A percentile compares a stretch with the other conserved stretches of the same genome.
phyloP scores from a whole-genome alignment of 2,329 filamentous ascomycete genomes.

The Laburnicola sp. region DNA sequence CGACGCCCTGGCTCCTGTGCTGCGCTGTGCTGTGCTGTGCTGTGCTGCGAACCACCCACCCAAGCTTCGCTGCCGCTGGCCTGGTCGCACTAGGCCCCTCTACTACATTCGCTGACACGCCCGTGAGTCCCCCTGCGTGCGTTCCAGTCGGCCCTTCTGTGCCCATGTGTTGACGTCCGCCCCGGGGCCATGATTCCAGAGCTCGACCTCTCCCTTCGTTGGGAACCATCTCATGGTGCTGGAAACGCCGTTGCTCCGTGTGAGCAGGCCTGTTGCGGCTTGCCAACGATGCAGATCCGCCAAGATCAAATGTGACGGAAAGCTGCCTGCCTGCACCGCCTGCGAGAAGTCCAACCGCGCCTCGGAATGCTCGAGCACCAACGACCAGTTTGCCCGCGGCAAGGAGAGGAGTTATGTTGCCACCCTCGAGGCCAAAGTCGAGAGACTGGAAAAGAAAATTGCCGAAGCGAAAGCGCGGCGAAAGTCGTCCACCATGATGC shows the following conservation, averaged over 20 bases:
- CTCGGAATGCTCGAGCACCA: slow-evolving; percentile 87
- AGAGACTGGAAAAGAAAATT: slow-evolving; percentile 81
- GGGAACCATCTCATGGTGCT: slow-evolving; percentile 48
- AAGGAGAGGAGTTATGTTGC: slow-evolving; percentile 97
- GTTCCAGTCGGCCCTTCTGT: slow-evolving; percentile 9
- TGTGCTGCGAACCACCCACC: slow-evolving; percentile 10
- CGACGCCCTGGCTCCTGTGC: slow-evolving; percentile 10
- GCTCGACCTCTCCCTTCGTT: slow-evolving; percentile 13
- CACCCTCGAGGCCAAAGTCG: slow-evolving; percentile 86
- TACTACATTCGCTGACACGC: slow-evolving; percentile 2
- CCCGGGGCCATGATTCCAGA: slow-evolving; percentile 17
- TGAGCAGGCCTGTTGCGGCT: slow-evolving; percentile 77
- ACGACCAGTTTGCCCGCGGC: slow-evolving; percentile 92
- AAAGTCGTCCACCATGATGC: slow-evolving; percentile 70
- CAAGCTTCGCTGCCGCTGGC: slow-evolving; percentile 13
- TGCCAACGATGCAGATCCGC: slow-evolving; percentile 83
- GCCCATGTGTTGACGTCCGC: slow-evolving; percentile 8
- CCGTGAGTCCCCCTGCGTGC: too few species aligned
- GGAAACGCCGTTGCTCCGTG: slow-evolving; percentile 65
- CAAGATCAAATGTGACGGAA: slow-evolving; percentile 98
- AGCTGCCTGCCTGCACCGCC: slow-evolving; percentile 90
- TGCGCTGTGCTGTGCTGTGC: slow-evolving; percentile 9
- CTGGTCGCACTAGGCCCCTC: slow-evolving; percentile 22
- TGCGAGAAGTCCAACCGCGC: slow-evolving; percentile 89
- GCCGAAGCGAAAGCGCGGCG: slow-evolving; percentile 65